Evolutionary conservation across 2,329 filamentous ascomycete genomes (phyloP), one percentile per base, ranked within the genome.

Genomic region (Neoarthrinium moseri): DNA sequence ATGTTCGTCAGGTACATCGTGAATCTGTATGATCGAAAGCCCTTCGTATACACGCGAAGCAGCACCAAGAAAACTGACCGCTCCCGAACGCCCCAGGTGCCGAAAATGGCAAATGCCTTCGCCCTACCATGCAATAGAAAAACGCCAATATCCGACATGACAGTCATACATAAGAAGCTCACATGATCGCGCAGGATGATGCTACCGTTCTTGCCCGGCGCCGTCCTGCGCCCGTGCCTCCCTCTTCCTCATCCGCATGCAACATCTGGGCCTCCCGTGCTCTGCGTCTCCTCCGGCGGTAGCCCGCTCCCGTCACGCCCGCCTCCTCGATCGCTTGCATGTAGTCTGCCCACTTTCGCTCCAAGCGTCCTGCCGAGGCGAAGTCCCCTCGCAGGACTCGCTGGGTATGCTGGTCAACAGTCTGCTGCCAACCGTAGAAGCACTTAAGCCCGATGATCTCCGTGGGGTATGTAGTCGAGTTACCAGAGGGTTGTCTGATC

Each of bases 351-450:
- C 92, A 97, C 64, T 92, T 95, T 52, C 84, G 78, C 72, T 96
- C 91, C 17, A 97, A 74, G n/a, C 89, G 75, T 29, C 76, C 77
- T 1, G 94, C 94, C 1, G 87, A 78, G 0, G 76, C 73, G 48
- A 90, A 78, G 51, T 96, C 88, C 6, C 89, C 89, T 4, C 81
- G 75, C 42, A 95, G 66, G 1, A 96, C 89, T 4, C 91, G 82
- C 69, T 91, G 92, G 43, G 84, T 91, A 66, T 97, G 92, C 64
- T 96, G 91, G 55, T 96, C 87, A 4, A 96, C 91, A 0, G 91
- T 96, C 70, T 89, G 89, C 68, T 97, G 92, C 81, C 89, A 96
- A 33, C 87, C 90, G 64, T 95, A 95, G 71, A 92, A 97, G 67
- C 91, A 95, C 66, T 96, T 96, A 34, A 97, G 77, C 5, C 83